phyloP scores from a whole-genome alignment of 257 asterid species.

The Buddleja alternifolia region DNA sequence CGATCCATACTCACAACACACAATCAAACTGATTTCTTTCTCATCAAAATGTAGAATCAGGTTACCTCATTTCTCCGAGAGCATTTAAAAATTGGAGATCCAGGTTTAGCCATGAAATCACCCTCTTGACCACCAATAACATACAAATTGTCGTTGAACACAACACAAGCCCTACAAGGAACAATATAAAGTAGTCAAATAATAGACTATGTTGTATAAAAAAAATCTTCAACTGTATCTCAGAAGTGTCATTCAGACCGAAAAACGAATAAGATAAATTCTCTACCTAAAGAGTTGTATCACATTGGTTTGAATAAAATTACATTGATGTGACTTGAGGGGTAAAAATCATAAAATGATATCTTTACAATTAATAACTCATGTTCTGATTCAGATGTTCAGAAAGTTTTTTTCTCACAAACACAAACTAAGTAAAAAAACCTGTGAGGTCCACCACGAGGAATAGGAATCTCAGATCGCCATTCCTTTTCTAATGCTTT shows the following conservation, averaged over 20 bases:
- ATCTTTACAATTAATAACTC: slow-evolving; percentile 6
- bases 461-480: slow-evolving; percentile 79
- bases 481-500: slow-evolving; percentile 80
- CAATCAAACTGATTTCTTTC: slow-evolving; percentile 23
- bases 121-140: slow-evolving; percentile 93
- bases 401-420: background rate
- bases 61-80: slow-evolving; percentile 88
- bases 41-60: slow-evolving; percentile 1
- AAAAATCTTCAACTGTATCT: slow-evolving; percentile 13
- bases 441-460: slow-evolving; percentile 99
- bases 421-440: slow-evolving; percentile 25
- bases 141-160: slow-evolving; percentile 65
- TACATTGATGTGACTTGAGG: background rate
- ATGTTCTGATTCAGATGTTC: slow-evolving; percentile 8
- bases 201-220: slow-evolving; percentile 13
- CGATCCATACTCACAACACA: background rate
- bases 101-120: slow-evolving; percentile 95
- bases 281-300: background rate
- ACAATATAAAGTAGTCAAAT: slow-evolving; percentile 13
- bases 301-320: background rate
- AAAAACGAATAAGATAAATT: background rate
- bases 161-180: slow-evolving; percentile 78
- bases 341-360: background rate
- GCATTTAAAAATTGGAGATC: slow-evolving; percentile 91
- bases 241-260: background rate